Percentiles rank a stretch among this genome's conserved stretches.
These are phyloP conservation scores for Glomus cerebriforme DNA, from an alignment of 192 early-diverging fungal species.

Conservation along the genomic window DNA sequence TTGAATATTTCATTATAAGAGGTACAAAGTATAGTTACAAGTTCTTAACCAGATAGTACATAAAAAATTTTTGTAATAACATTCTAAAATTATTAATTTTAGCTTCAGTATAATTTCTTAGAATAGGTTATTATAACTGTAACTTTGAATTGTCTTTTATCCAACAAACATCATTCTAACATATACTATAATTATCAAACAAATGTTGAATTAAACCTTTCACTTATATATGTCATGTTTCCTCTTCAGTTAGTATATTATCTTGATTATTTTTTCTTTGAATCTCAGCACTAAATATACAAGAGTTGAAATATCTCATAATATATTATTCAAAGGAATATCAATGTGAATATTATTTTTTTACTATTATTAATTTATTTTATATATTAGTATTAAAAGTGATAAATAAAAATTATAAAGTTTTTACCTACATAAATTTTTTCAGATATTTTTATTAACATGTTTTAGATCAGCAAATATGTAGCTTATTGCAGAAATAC, in stretches of 20 bases:
- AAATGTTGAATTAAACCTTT: not conserved
- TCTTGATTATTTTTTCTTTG: not conserved
- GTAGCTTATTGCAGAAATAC: not conserved
- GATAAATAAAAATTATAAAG: not conserved
- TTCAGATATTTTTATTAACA: not conserved
- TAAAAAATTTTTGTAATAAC: not conserved
- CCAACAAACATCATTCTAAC: not conserved
- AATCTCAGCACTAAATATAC: not conserved
- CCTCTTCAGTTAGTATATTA: not conserved
- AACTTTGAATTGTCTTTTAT: slow-evolving; percentile 8
- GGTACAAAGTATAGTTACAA: not conserved
- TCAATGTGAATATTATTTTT: not conserved
- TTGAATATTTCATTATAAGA: not conserved
- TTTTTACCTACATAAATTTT: not conserved
- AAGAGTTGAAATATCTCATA: not conserved
- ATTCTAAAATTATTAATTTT: not conserved
- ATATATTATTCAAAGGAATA: slow-evolving; percentile 1
- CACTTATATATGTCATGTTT: not conserved
- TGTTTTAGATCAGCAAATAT: slow-evolving; percentile 6
- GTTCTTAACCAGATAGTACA: not conserved
- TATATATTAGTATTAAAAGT: not conserved
- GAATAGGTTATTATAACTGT: not conserved
- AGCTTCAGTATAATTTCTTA: not conserved
- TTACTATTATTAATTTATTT: not conserved
- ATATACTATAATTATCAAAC: not conserved